phyloP scores from a whole-genome alignment of 1,139 yeast genomes.

The Saccharomyces hybrid region DNA sequence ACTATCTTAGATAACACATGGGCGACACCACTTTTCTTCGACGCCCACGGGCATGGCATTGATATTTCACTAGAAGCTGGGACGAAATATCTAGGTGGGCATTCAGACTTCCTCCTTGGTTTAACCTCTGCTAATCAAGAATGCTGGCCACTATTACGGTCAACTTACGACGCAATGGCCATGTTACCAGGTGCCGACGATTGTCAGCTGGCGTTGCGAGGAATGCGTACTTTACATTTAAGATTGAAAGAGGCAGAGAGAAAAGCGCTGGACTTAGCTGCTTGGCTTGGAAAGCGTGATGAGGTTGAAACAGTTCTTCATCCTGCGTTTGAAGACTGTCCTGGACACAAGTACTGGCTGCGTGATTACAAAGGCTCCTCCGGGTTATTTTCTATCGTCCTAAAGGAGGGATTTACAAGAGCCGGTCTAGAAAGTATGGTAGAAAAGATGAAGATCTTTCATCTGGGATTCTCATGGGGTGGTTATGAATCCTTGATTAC shows the following conservation, averaged over 20 bases:
- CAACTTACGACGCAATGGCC: constrained; percentile 6
- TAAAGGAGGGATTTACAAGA: constrained; percentile 5
- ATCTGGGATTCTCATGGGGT: constrained; percentile 11
- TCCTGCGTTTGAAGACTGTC: constrained; percentile 10
- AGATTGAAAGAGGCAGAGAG: constrained; percentile 9
- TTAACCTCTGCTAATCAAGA: constrained; percentile 7
- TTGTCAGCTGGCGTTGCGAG: constrained; percentile 8
- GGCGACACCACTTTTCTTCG: constrained; percentile 12
- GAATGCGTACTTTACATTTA: constrained; percentile 9
- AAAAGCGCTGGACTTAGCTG: constrained; percentile 7
- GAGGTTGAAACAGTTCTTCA: constrained; percentile 10
- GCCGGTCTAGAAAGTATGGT: constrained; percentile 7
- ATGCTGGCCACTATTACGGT: constrained; percentile 8
- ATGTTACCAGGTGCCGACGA: constrained; percentile 11
- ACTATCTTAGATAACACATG: constrained; percentile 11
- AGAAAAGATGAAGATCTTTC: constrained; percentile 7
- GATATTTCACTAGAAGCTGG: constrained; percentile 12
- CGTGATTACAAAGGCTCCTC: constrained; percentile 10
- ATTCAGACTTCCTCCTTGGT: constrained; percentile 10
- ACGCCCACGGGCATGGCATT: constrained; percentile 9
- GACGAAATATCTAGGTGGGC: constrained; percentile 12
- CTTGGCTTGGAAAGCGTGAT: constrained; percentile 6
- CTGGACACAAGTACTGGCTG: constrained; percentile 9
- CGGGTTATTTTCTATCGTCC: constrained; percentile 8
- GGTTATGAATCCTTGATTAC: constrained; percentile 10